phyloP scores from a whole-genome alignment of 129 eudicot genomes.

The Arctium minus region DNA sequence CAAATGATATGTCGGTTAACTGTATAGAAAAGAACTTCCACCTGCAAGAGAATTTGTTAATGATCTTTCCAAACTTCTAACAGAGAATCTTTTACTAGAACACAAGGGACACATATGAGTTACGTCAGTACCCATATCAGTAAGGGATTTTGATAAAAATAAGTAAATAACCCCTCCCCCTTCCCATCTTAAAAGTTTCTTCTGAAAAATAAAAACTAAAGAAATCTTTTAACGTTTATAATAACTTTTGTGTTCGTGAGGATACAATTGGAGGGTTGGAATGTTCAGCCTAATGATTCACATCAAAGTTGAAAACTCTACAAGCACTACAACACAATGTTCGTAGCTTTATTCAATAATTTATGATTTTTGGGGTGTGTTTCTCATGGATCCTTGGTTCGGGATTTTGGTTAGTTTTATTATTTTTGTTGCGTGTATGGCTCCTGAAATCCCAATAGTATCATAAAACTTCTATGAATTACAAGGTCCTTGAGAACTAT shows the following conservation, averaged over 20 bases:
- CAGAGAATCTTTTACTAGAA: not conserved
- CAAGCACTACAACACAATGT: too few relatives aligned
- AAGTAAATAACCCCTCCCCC: not conserved
- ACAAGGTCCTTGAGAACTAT: too few relatives aligned
- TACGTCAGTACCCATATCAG: too few relatives aligned
- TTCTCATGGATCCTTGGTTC: too few relatives aligned
- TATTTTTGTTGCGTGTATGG: too few relatives aligned
- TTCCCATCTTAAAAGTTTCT: not conserved
- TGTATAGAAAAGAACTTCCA: not conserved
- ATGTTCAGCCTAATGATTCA: not conserved
- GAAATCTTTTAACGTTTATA: not conserved
- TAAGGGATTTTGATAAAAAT: not conserved
- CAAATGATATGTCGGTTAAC: not conserved
- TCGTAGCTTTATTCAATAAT: too few relatives aligned
- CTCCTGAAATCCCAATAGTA: too few relatives aligned
- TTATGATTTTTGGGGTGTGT: too few relatives aligned
- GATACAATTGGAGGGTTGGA: not conserved
- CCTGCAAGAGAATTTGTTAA: not conserved
- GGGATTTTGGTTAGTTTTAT: too few relatives aligned
- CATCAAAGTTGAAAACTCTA: not conserved
- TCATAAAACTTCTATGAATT: too few relatives aligned
- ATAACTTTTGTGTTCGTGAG: not conserved
- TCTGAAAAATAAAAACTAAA: too few relatives aligned
- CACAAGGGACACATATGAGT: not conserved
- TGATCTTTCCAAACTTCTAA: not conserved